A percentile compares a stretch with the other conserved stretches of the same genome.
Evolutionary conservation across 2,329 filamentous ascomycete genomes (phyloP).

Genomic region (Hymenotorrendiella dingleyae): DNA sequence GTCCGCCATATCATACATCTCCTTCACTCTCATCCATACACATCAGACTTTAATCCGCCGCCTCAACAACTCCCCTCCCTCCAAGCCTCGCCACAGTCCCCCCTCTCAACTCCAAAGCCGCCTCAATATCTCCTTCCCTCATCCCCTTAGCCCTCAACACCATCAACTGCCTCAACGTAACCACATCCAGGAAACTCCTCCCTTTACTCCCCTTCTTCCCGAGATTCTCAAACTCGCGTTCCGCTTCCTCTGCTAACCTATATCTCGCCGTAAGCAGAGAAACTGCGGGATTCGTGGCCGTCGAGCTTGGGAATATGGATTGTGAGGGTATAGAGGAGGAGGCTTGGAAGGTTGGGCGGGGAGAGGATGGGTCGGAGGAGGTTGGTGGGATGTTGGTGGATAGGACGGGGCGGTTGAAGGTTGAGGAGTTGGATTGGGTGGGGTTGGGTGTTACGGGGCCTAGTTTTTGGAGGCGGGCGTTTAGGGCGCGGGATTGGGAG

Average conservation of each 20-base stretch:
- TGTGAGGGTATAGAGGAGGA: conserved; percentile 20
- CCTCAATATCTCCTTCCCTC: conserved; percentile 29
- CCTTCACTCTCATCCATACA: neutral
- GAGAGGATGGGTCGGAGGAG: conserved; percentile 1
- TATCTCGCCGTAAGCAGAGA: conserved; percentile 38
- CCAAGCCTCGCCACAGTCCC: conserved; percentile 36
- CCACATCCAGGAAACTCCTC: conserved; percentile 41
- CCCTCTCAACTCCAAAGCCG: conserved; percentile 36
- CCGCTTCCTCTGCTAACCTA: conserved; percentile 54
- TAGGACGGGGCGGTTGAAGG: conserved; percentile 16
- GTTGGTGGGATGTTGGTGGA: neutral
- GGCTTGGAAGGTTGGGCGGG: conserved; percentile 14
- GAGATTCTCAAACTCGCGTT: conserved; percentile 45
- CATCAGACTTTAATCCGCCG: conserved; percentile 1
- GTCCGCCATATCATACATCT: neutral
- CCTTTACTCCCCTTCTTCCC: conserved; percentile 33
- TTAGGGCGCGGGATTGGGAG: conserved; percentile 9
- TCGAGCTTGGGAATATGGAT: conserved; percentile 20
- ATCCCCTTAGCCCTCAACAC: conserved; percentile 35
- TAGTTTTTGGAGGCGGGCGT: conserved; percentile 22
- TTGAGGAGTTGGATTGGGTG: conserved; percentile 25
- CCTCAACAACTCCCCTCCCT: conserved; percentile 18
- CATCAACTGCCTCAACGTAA: conserved; percentile 43
- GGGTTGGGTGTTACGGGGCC: conserved; percentile 27
- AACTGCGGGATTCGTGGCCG: conserved; percentile 21